Conservation (phyloP, 1,284 basidiomycete species). For the Marasmius fiardii region DNA sequence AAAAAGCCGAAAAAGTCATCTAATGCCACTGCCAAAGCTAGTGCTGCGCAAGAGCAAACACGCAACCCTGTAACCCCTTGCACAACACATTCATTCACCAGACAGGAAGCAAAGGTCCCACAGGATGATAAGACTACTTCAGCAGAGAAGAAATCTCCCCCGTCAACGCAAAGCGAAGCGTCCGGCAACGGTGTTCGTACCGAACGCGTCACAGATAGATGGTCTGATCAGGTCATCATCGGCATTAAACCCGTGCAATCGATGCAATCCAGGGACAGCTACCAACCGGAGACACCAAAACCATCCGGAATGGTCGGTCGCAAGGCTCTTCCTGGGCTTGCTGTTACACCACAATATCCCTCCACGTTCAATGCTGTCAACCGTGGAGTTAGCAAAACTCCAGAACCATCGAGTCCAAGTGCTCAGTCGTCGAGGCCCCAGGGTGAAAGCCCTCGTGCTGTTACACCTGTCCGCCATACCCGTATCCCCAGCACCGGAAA, state of each 20-base stretch:
- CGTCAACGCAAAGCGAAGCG: neutral
- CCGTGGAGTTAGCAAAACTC: constrained; percentile 16
- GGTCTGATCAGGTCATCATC: constrained; percentile 30
- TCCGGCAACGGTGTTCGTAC: constrained; percentile 2
- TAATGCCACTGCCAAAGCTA: neutral
- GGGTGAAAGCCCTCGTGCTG: constrained; percentile 5
- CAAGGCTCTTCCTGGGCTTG: constrained; percentile 37
- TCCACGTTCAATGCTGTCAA: constrained; percentile 12
- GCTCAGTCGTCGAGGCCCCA: neutral
- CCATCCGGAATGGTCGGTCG: constrained; percentile 25
- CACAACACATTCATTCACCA: neutral
- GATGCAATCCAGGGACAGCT: constrained; percentile 5
- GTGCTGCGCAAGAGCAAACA: constrained; percentile 8
- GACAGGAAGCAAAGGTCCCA: neutral
- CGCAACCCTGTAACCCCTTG: neutral
- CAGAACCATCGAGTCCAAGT: constrained; percentile 3
- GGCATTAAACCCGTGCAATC: constrained; percentile 22
- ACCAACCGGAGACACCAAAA: constrained; percentile 9
- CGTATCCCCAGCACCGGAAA: constrained; percentile 68
- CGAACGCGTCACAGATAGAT: constrained; percentile 25
- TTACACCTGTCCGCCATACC: constrained; percentile 32
- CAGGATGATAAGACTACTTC: neutral
- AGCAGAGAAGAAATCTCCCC: neutral
- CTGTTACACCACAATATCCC: constrained; percentile 17
- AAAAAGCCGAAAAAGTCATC: constrained; percentile 54